Conservation (phyloP, 2,329 filamentous ascomycete species). For the Fusarium sp. region DNA sequence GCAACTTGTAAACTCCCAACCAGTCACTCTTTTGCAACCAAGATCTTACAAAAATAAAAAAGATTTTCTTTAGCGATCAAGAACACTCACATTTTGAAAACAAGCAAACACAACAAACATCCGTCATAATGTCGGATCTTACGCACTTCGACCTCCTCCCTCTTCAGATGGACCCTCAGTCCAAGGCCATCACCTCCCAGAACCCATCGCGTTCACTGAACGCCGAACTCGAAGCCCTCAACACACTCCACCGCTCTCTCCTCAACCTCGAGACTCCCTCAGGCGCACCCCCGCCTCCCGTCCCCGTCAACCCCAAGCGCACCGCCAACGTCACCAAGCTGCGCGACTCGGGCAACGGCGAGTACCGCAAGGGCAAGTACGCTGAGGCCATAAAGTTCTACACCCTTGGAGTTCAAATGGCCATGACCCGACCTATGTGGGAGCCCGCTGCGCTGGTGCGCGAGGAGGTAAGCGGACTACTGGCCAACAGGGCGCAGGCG, state of each 20-base stretch:
- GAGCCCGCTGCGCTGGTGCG: conserved; percentile 86
- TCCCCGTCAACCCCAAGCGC: conserved; percentile 94
- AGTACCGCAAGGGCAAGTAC: conserved; percentile 84
- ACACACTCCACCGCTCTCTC: conserved; percentile 82
- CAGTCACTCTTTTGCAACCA: conserved; percentile 34
- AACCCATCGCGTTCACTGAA: conserved; percentile 66
- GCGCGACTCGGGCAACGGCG: conserved; percentile 86
- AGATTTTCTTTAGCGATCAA: background rate
- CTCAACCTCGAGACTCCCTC: conserved; percentile 69
- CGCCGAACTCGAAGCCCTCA: conserved; percentile 80
- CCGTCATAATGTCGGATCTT: conserved; percentile 67
- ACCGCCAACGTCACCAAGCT: conserved; percentile 90
- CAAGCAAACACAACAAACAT: conserved; percentile 2
- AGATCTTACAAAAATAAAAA: background rate
- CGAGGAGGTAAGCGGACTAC: conserved; percentile 86
- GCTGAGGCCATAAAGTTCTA: conserved; percentile 86
- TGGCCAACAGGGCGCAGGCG: conserved; percentile 91
- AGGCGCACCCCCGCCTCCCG: conserved; percentile 83
- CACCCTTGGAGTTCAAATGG: conserved; percentile 91
- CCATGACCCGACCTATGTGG: conserved; percentile 84
- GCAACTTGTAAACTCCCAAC: conserved; percentile 27
- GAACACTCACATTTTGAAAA: background rate
- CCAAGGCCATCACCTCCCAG: conserved; percentile 77
- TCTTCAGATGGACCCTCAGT: conserved; percentile 83
- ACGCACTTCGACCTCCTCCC: conserved; percentile 88